Evolutionary conservation across 495 filamentous ascomycete genomes (phyloP).

Genomic region (Venustampulla echinocandica): DNA sequence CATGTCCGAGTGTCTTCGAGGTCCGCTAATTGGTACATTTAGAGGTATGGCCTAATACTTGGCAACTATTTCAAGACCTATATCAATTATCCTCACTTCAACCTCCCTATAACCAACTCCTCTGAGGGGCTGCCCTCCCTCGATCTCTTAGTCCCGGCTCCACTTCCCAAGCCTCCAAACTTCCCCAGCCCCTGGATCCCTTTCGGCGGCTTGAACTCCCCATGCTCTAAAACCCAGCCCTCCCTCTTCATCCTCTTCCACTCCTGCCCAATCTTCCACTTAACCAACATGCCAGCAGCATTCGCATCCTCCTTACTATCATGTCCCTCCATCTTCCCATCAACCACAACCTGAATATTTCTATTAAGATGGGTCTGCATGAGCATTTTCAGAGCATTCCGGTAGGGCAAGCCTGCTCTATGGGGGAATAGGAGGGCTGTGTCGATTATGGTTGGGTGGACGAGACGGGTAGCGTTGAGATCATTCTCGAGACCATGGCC

Average conservation of each 20-base stretch:
- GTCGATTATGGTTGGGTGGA: slow-evolving; percentile 80
- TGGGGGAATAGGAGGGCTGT: slow-evolving; percentile 80
- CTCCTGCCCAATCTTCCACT: slow-evolving; percentile 52
- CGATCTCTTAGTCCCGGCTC: background rate
- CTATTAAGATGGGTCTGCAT: slow-evolving; percentile 54
- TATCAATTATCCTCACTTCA: too few species aligned
- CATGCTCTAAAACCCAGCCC: slow-evolving; percentile 56
- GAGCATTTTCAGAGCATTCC: slow-evolving; percentile 65
- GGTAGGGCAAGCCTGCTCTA: slow-evolving; percentile 59
- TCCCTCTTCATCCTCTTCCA: slow-evolving; percentile 53
- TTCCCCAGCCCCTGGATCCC: background rate
- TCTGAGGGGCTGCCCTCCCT: too few species aligned
- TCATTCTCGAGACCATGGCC: slow-evolving; percentile 96
- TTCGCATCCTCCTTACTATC: slow-evolving; percentile 84
- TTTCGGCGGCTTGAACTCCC: slow-evolving; percentile 17
- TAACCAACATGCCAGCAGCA: slow-evolving; percentile 77
- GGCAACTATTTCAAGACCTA: too few species aligned
- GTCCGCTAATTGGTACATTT: too few species aligned
- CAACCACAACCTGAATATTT: slow-evolving; percentile 68
- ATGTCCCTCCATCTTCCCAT: slow-evolving; percentile 51
- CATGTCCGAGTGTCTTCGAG: too few species aligned
- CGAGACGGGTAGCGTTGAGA: slow-evolving; percentile 69
- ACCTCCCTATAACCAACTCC: too few species aligned
- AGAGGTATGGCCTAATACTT: too few species aligned
- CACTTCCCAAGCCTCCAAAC: background rate